phyloP scores from a whole-genome alignment of 805 yeast genomes.

The Pichia heedii region DNA sequence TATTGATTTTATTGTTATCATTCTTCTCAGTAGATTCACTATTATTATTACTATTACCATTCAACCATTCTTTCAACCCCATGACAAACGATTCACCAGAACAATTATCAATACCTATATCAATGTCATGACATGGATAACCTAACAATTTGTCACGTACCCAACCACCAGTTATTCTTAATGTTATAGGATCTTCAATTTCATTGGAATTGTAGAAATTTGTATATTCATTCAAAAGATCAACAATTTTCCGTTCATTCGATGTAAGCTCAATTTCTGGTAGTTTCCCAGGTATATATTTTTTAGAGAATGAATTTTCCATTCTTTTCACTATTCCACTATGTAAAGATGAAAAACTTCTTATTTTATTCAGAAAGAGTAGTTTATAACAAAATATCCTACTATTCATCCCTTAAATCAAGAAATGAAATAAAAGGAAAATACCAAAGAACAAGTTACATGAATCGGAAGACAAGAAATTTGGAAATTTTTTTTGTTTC shows the following conservation, averaged over 20 bases:
- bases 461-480: too few relatives aligned
- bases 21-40: too few relatives aligned
- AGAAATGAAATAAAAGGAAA: too few relatives aligned
- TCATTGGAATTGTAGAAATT: slow-evolving; percentile 15
- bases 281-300: slow-evolving; percentile 1
- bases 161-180: slow-evolving; percentile 97
- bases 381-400: neutral
- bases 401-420: too few relatives aligned
- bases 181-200: slow-evolving; percentile 18
- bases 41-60: slow-evolving; percentile 7
- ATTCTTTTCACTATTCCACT: neutral
- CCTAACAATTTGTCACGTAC: slow-evolving; percentile 91
- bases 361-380: too few relatives aligned
- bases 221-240: slow-evolving; percentile 21
- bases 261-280: slow-evolving; percentile 16
- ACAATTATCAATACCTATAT: slow-evolving; percentile 77
- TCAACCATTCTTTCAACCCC: slow-evolving; percentile 44
- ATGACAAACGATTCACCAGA: slow-evolving; percentile 84
- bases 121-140: slow-evolving; percentile 73
- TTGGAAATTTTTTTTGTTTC: too few relatives aligned
- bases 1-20: slow-evolving; percentile 1
- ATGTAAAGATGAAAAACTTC: neutral
- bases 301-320: neutral
- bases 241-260: slow-evolving; percentile 19
- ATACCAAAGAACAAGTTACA: too few relatives aligned